phyloP scores from a whole-genome alignment of 2,329 filamentous ascomycete species.

The Exophiala sp. region DNA sequence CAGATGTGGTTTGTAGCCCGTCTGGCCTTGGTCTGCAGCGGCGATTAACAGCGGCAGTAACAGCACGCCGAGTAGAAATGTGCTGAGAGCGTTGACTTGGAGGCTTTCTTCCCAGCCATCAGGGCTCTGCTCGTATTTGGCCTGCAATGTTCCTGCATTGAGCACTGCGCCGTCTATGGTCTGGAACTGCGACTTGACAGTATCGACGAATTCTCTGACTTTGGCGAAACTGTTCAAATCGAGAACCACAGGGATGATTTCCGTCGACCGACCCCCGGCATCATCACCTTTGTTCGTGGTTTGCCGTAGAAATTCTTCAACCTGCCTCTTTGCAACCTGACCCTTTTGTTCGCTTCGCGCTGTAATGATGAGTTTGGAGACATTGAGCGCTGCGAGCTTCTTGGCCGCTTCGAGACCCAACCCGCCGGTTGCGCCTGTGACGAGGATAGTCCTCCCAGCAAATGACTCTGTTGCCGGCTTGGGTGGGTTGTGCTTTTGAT shows the following conservation, averaged over 20 bases:
- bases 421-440: slow-evolving; percentile 49
- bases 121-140: slow-evolving; percentile 33
- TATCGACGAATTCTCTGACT: slow-evolving; percentile 40
- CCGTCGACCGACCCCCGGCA: slow-evolving; percentile 31
- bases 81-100: slow-evolving; percentile 56
- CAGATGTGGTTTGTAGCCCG: slow-evolving; percentile 34
- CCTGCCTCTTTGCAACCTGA: slow-evolving; percentile 37
- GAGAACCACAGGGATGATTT: slow-evolving; percentile 42
- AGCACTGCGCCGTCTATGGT: slow-evolving; percentile 43
- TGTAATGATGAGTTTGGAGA: slow-evolving; percentile 42
- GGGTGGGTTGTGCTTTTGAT: slow-evolving; percentile 19
- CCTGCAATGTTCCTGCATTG: slow-evolving; percentile 42
- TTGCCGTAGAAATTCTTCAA: slow-evolving; percentile 30
- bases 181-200: slow-evolving; percentile 30
- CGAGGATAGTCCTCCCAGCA: slow-evolving; percentile 42
- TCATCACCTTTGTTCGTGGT: slow-evolving; percentile 6
- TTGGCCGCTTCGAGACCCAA: slow-evolving; percentile 47
- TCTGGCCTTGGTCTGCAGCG: slow-evolving; percentile 31
- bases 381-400: slow-evolving; percentile 42
- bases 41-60: slow-evolving; percentile 45
- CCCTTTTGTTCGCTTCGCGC: slow-evolving; percentile 43
- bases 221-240: slow-evolving; percentile 45
- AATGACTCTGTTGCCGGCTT: slow-evolving; percentile 38
- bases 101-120: slow-evolving; percentile 50
- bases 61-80: slow-evolving; percentile 48